Percentiles rank a stretch among this genome's conserved stretches.
phyloP scores from a whole-genome alignment of 176 grass and related monocot genomes.

The Carex kokanica region DNA sequence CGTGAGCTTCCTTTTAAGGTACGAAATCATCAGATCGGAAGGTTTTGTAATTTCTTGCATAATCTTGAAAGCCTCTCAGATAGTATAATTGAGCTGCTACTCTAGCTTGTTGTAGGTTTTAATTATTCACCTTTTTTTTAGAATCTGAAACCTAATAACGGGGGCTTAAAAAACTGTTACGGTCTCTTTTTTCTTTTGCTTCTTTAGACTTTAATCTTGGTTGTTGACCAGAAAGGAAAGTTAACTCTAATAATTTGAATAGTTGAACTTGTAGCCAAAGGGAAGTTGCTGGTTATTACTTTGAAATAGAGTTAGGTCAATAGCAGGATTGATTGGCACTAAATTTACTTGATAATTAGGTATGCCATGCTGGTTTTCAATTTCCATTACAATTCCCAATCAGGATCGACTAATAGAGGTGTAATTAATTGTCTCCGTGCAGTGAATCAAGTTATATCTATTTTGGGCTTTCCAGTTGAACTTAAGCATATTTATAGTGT shows the following conservation, averaged over 20 bases:
- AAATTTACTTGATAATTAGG: not conserved
- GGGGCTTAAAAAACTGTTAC: not conserved
- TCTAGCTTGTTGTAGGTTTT: not conserved
- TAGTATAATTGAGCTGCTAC: not conserved
- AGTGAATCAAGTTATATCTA: not conserved
- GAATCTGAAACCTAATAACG: not conserved
- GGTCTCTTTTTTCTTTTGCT: slow-evolving; percentile 2
- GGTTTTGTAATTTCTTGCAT: slow-evolving; percentile 6
- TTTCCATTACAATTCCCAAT: not conserved
- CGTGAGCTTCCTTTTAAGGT: not conserved
- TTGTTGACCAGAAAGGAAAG: slow-evolving; percentile 25
- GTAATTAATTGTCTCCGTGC: not conserved
- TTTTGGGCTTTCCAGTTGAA: not conserved
- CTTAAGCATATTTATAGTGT: not conserved
- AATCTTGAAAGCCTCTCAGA: not conserved
- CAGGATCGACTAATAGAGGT: not conserved
- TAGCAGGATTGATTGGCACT: not conserved
- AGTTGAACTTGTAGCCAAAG: slow-evolving; percentile 6
- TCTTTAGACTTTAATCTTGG: slow-evolving; percentile 8
- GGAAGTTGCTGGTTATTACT: not conserved
- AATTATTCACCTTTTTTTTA: slow-evolving; percentile 9
- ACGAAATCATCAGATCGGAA: not conserved
- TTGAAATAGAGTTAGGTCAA: not conserved
- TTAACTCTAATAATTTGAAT: not conserved
- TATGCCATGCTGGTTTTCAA: not conserved